Percentiles rank a stretch among this genome's conserved stretches.
These are phyloP conservation scores for Aspergillus sp. DNA, from an alignment of 2,329 filamentous ascomycete genomes.

Conservation along the genomic window DNA sequence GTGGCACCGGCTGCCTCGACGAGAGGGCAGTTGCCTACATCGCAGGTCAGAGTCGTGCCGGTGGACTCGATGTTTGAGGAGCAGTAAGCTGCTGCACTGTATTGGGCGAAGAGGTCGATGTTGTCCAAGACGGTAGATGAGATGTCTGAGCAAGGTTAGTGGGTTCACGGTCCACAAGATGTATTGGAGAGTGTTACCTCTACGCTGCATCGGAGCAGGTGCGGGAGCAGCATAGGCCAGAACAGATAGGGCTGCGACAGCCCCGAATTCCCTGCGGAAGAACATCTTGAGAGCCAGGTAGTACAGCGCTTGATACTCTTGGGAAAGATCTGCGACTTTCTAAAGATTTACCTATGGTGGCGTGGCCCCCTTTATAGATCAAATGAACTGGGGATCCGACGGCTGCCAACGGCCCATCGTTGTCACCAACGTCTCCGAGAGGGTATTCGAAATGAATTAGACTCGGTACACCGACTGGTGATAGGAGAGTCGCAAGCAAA, in stretches of 20 bases:
- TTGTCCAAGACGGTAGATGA: constrained; percentile 3
- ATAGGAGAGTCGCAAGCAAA: background rate
- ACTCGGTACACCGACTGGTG: background rate
- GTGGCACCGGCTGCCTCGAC: constrained; percentile 47
- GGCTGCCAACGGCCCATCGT: background rate
- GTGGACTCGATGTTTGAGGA: constrained; percentile 45
- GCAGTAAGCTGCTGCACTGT: constrained; percentile 53
- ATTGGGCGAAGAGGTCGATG: constrained; percentile 49
- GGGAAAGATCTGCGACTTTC: background rate
- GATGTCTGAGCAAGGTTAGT: constrained; percentile 1
- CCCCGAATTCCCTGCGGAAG: background rate
- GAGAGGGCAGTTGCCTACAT: constrained; percentile 45
- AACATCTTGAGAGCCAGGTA: background rate
- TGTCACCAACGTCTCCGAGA: background rate
- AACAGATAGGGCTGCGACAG: background rate
- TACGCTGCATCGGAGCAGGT: constrained; percentile 5
- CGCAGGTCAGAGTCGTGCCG: constrained; percentile 45
- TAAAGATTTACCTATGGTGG: background rate
- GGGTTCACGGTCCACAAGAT: no score
- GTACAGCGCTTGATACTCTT: background rate
- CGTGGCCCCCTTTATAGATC: background rate
- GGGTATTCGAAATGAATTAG: background rate
- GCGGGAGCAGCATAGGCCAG: constrained; percentile 9
- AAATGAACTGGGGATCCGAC: background rate
- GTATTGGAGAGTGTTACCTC: background rate